Base-by-base conservation (phyloP, 2,329 filamentous ascomycete species). In the Endoconidiophora polonica region DNA sequence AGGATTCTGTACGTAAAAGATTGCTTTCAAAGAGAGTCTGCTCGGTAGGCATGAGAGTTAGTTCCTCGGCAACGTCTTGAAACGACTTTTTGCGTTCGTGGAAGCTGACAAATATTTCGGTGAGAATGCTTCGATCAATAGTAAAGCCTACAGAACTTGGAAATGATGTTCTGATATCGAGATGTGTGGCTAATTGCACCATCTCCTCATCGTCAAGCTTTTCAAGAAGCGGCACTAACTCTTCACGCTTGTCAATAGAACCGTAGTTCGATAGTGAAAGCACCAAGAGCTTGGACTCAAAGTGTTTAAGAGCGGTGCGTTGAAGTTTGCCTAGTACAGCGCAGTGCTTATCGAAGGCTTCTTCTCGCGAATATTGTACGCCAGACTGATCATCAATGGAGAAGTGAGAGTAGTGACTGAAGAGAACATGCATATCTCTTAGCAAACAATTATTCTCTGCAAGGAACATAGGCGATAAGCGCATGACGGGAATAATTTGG, bases 261-360 rank as follows among this genome's bases (percentile, higher is more conserved):
- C 82, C 87, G 61, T 93, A 93, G 61, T 98, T 96, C 16, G 91
- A 91, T 38, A 98, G 67, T 1, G 90, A 86, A 53, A 98, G 68
- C 38, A 98, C 82, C n/a, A 82, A 87, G 37, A 98, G 68, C 64
- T 95, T 94, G 5, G 87, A 79, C 58, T 85, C 87, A 65, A 94
- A 95, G 58, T 86, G 71, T 59, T 81, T 87, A 58, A 94, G 72
- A 20, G 81, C 77, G 44, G 79, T 76, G 53, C 86, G 68, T 63
- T 98, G 93, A 48, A 98, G 66, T 48, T 74, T 79, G n/a, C 82
- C 83, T 12, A 98, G 69, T 9, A 73, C 70, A 38, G 76, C 72
- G 63, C 86, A 93, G 62, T 95, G 87, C 18, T 72, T 73, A 55
- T 91, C 83, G 58, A 90, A 88, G 20, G 84, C 79, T 60, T 87